Conservation (phyloP, 192 early-diverging fungal genomes). For the Coemansia sp. region DNA sequence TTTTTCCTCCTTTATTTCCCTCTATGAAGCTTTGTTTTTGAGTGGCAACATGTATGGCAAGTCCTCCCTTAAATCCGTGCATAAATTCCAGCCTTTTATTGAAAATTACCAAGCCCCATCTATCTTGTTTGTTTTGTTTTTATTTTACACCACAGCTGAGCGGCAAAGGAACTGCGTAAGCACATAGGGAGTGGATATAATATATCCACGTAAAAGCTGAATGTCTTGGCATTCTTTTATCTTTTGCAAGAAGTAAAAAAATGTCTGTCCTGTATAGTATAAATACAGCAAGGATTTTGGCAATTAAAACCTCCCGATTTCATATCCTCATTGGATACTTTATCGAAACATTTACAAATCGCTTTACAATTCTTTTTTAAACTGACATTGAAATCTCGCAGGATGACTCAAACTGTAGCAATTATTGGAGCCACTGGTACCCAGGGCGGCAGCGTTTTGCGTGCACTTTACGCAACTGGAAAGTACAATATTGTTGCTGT, state of each 20-base stretch:
- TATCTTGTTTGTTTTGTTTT: no score
- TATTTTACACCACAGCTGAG: no score
- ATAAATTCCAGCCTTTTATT: not conserved
- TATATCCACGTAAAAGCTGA: no score
- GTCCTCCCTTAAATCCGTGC: not conserved
- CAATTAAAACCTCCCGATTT: no score
- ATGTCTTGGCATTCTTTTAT: not conserved
- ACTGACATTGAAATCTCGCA: not conserved
- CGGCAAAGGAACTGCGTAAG: not conserved
- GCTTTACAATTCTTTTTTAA: no score
- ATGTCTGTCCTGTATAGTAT: not conserved
- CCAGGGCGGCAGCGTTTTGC: constrained; percentile 40
- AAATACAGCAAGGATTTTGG: not conserved
- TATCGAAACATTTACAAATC: no score
- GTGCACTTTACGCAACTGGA: constrained; percentile 20
- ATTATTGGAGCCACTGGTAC: constrained; percentile 40
- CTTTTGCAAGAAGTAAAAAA: not conserved
- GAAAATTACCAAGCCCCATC: no score
- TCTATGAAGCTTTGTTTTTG: no score
- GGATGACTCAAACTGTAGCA: constrained; percentile 25
- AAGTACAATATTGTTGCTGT: constrained; percentile 30
- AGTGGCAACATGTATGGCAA: not conserved
- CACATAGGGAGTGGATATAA: not conserved
- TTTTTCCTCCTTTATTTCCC: not conserved
- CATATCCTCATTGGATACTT: no score